Evolutionary conservation across 148 eudicot genomes (phyloP).

Genomic region (Camellia sinensis): DNA sequence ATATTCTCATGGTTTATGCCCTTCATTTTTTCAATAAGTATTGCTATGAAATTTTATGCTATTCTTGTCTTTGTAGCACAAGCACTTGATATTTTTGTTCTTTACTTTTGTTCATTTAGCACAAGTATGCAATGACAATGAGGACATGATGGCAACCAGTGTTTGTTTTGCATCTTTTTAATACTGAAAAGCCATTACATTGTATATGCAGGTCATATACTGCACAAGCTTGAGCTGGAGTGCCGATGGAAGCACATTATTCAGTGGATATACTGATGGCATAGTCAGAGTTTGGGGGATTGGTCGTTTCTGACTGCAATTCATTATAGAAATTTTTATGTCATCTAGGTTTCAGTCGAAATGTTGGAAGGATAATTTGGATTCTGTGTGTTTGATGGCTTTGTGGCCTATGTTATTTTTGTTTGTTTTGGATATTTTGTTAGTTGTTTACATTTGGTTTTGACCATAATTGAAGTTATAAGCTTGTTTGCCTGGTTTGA

Average conservation of each 20-base stretch:
- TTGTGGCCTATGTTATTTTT: background rate
- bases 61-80: too few relatives aligned
- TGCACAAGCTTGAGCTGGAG: conserved; percentile 60
- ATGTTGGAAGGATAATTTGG: background rate
- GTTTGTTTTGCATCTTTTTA: background rate
- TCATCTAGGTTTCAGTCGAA: background rate
- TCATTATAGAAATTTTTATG: background rate
- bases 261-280: conserved; percentile 66
- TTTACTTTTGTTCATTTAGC: too few relatives aligned
- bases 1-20: too few relatives aligned
- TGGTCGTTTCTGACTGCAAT: conserved; percentile 33
- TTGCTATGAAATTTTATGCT: too few relatives aligned
- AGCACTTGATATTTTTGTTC: background rate
- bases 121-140: too few relatives aligned
- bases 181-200: background rate
- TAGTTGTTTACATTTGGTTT: background rate
- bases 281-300: conserved; percentile 46
- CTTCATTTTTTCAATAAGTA: too few relatives aligned
- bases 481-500: too few relatives aligned
- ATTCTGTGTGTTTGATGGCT: background rate
- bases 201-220: conserved; percentile 36
- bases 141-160: background rate
- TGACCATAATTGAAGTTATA: background rate
- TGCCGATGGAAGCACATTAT: conserved; percentile 55
- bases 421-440: background rate